These are phyloP conservation scores for Venturiaceae sp. DNA, from an alignment of 2,329 filamentous ascomycete genomes.

Conservation along the genomic window DNA sequence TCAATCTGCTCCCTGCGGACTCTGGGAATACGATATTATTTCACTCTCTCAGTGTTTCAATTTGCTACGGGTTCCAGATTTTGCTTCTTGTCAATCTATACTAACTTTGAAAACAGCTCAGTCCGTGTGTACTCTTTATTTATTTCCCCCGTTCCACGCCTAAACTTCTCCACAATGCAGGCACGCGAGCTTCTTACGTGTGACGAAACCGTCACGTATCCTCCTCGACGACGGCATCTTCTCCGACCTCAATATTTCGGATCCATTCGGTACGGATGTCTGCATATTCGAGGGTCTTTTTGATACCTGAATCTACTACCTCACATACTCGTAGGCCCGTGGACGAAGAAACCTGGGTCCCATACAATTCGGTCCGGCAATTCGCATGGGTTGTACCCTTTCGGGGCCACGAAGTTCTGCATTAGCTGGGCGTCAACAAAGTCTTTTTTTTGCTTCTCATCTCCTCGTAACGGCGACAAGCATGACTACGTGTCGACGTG, in stretches of 20 bases:
- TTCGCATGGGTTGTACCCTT: not conserved
- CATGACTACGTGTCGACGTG: not conserved
- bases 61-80: not conserved
- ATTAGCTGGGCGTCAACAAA: not conserved
- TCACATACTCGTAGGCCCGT: not conserved
- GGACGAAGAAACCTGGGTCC: not conserved
- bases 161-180: too few species aligned
- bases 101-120: not conserved
- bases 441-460: not conserved
- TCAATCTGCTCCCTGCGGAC: not conserved
- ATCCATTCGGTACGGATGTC: not conserved
- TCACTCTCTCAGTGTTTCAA: not conserved
- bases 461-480: not conserved
- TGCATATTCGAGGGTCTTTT: not conserved
- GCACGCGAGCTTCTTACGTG: not conserved
- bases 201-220: not conserved
- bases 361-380: not conserved
- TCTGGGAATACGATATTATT: not conserved
- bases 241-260: not conserved
- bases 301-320: not conserved
- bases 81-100: not conserved
- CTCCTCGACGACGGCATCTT: not conserved
- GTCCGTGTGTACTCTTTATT: not conserved
- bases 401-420: not conserved
- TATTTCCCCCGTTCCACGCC: not conserved